Base-by-base conservation (phyloP, 768 basidiomycete species). In the Lactifluus pinguis region DNA sequence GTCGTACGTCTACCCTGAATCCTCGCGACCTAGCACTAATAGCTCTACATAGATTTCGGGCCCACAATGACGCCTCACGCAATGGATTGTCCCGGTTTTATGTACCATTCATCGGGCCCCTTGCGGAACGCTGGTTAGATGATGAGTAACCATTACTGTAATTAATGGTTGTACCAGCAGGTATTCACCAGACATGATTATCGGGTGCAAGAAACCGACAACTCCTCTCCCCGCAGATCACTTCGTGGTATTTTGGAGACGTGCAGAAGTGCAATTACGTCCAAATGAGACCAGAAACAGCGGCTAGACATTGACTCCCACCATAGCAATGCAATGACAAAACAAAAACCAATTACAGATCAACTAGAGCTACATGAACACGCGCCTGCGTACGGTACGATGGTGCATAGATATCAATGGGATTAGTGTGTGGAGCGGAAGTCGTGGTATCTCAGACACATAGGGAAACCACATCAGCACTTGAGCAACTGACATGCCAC, bases 121-220 rank as follows among this genome's bases (percentile, higher is more conserved):
- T 87, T 13, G 89, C 87, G 14, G 85, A 86, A 63, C 73, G 76
- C 59, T 89, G 87, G 85, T 76, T 90, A 11, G 73, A 74, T 10
- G 86, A 85, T 61, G 87, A 88, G 69, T 84, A 70, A 25, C 25
- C 25, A 25, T 25, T 25, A 25, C 25, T 25, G 25, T 25, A 25
- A 51, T 53, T 17, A 42, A 32, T 45, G 51, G 51, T 53, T 19
- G 29, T 52, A 32, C 21, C 42, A n/a, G n/a, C 39, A 47, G n/a
- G 5, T n/a, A 50, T 14, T 30, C 50, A 32, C 41, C 14, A 17
- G 34, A 21, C 60, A 38, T 60, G 32, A 21, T 32, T 13, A 52
- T 21, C 32, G 36, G 19, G 19, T 48, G 41, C 57, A 25, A 63
- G 25, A 39, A 45, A 32, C 49, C 45, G 34, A 42, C 14, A 39